Evolutionary conservation across 2,329 filamentous ascomycete genomes (phyloP), one percentile per base, ranked within the genome.

Genomic region (Botrytis squamosa): DNA sequence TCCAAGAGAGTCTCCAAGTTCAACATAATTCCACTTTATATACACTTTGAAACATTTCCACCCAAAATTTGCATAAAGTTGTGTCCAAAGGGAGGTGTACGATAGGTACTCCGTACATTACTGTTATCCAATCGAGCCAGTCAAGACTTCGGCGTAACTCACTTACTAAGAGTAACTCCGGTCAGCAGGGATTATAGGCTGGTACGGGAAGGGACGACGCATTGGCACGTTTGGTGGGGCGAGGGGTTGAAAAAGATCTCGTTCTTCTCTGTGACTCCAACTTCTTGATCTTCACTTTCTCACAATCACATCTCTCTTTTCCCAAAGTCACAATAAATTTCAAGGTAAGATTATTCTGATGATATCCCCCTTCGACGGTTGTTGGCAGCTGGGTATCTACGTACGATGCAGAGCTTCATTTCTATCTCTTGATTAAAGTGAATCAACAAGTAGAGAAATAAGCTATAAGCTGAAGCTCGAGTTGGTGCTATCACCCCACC

Each of bases 401-500:
- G 9, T 52, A 4, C 40, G 29, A 49, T 20, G 10, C 7, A n/a
- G 67, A 49, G 25, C 52, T 72, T 33, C 71, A 40, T 44, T 7
- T 46, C 36, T 20, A n/a, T 72, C 52, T 72, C 71, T 57, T 42
- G 52, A 46, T 33, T 12, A 65, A 33, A 22, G 62, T 65, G n/a
- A 65, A 69, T 57, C 36, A 44, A 42, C 3, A 33, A 57, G 52
- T 57, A 57, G 36, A 69, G 49, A 33, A 57, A 57, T 25, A 33
- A 57, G 66, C 36, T 57, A 38, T 63, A n/a, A 66, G 33, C 52
- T 60, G 73, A 70, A 76, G 46, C 76, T 75, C 74, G 73, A 70
- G 73, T 57, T 75, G 74, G 70, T 76, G 73, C 60, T 73, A 74
- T 69, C 74, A 78, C 75, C 74, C 75, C 76, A 77, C 78, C 75